A percentile compares a stretch with the other conserved stretches of the same genome.
Conservation (phyloP, 1,284 basidiomycete species). For the Puccinia polysora region DNA sequence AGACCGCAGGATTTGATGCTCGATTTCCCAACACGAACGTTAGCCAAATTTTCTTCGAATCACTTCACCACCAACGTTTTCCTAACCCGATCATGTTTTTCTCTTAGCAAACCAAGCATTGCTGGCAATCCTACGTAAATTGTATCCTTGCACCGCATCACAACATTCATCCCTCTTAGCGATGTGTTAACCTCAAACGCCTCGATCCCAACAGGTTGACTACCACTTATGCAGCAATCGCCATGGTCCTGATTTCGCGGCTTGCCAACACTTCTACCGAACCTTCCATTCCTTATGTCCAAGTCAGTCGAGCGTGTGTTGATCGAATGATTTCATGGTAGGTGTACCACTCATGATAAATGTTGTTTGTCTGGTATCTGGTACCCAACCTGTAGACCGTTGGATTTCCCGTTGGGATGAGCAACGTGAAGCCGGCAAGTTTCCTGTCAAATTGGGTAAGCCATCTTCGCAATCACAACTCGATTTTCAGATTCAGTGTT, state of each 20-base stretch:
- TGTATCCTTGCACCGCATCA: background rate
- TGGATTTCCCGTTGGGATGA: constrained; percentile 84
- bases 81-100: constrained; percentile 19
- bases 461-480: too few relatives aligned
- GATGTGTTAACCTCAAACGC: background rate
- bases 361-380: too few relatives aligned
- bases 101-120: constrained; percentile 15
- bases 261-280: constrained; percentile 98
- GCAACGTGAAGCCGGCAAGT: constrained; percentile 82
- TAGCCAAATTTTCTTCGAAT: constrained; percentile 22
- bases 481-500: too few relatives aligned
- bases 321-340: background rate
- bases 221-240: constrained; percentile 96
- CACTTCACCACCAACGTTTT: constrained; percentile 63
- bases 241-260: constrained; percentile 94
- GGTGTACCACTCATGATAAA: too few relatives aligned
- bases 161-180: constrained; percentile 4
- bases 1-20: constrained; percentile 80
- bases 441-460: constrained; percentile 59
- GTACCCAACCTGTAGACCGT: background rate
- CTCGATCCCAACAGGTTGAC: constrained; percentile 54
- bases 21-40: constrained; percentile 86
- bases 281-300: constrained; percentile 96
- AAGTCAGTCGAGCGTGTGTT: constrained; percentile 21
- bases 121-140: constrained; percentile 80